A percentile compares a stretch with the other conserved stretches of the same genome.
Evolutionary conservation across 148 eudicot genomes (phyloP).

Genomic region (Rhododendron molle): DNA sequence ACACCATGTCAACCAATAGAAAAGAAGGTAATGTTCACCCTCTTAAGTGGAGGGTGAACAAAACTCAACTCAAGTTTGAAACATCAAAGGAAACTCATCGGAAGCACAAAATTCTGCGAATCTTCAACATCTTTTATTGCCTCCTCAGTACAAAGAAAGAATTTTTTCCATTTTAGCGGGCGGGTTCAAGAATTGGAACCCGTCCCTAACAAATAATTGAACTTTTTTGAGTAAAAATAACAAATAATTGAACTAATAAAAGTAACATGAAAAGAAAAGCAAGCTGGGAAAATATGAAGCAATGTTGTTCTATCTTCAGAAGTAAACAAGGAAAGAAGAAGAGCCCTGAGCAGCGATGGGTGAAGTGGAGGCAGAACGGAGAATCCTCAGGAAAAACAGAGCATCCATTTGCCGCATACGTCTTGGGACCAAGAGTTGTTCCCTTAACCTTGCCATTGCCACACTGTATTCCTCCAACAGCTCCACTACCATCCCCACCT

Average conservation of each 20-base stretch:
- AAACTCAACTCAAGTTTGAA: too few relatives aligned
- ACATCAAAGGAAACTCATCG: not conserved
- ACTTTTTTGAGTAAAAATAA: not conserved
- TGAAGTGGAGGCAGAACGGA: constrained; percentile 22
- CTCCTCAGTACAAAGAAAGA: not conserved
- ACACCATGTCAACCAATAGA: too few relatives aligned
- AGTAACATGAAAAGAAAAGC: not conserved
- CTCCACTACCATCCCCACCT: constrained; percentile 39
- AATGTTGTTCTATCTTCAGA: not conserved
- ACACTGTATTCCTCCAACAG: constrained; percentile 37
- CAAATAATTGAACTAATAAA: not conserved
- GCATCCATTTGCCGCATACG: constrained; percentile 3
- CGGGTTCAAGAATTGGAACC: not conserved
- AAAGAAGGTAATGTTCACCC: too few relatives aligned
- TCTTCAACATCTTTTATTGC: not conserved
- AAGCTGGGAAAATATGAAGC: not conserved
- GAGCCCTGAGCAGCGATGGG: constrained; percentile 19
- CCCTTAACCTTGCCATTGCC: constrained; percentile 32
- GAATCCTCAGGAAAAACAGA: constrained; percentile 9
- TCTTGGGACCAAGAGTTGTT: constrained; percentile 11
- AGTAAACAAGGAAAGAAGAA: constrained; percentile 32
- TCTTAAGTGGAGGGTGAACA: too few relatives aligned
- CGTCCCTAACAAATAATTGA: not conserved
- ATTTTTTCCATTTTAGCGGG: not conserved
- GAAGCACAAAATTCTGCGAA: not conserved